Base-by-base conservation (phyloP, 495 filamentous ascomycete genomes). In the Neurospora hispaniola region DNA sequence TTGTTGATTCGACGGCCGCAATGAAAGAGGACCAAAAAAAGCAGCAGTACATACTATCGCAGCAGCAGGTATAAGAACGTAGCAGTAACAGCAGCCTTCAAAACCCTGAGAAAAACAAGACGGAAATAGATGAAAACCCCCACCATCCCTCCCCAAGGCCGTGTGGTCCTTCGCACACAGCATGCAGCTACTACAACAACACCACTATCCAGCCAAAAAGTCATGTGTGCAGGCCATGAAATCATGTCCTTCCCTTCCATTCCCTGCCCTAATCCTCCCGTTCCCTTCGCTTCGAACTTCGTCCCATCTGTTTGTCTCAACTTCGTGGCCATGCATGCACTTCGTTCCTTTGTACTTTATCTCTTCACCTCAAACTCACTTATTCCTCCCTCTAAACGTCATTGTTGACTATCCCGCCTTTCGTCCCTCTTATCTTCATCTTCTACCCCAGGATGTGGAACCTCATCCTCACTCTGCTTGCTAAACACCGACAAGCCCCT, bases 401-500 rank as follows among this genome's bases (percentile, higher is more conserved):
- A 66, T 66, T 66, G 54, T 14, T 66, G 54, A 66, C 54, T 18
- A 0, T 66, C 54, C 27, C 54, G 54, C 4, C 27, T 38, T 38
- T 66, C 27, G 3, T 66, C 54, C 54, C 27, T 9, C 54, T 66
- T 31, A 4, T 66, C 54, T 2, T 18, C 54, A 35, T 66, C 23
- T 14, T 66, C 54, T 66, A 18, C 6, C 14, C 54, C 54, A 66
- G 54, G 54, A 38, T 66, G 54, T 14, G 54, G 27, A 31, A 66
- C 27, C 6, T 73, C 42, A 31, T 75, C 48, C 4, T 70, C 44
- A 75, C 79, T 81, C 79, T 81, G 79, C 69, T 80, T 80, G 44
- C 80, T 80, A 66, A 81, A 81, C 2, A 79, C 80, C 18, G 80
- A 82, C 35, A 83, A 54, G 2, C 81, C 81, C 16, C 81, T 76